Evolutionary conservation across 345 rosid species (phyloP).

Genomic region (Erysimum cheiranthoides): DNA sequence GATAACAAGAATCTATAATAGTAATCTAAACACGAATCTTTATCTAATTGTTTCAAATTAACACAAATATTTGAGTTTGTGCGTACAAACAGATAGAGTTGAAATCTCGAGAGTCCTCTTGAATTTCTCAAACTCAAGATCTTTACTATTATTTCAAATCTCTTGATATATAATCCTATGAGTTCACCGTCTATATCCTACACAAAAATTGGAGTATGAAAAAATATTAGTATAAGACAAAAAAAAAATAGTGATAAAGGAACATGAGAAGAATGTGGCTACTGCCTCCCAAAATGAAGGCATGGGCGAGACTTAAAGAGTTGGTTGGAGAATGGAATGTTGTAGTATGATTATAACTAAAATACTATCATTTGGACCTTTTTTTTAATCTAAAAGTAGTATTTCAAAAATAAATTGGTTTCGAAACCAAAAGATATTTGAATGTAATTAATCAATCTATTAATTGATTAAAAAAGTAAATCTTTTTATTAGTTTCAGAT

Average conservation of each 20-base stretch:
- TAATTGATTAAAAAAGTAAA: too few species aligned
- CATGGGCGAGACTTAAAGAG: conserved; percentile 26
- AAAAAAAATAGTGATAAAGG: background rate
- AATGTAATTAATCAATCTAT: too few species aligned
- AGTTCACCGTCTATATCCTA: too few species aligned
- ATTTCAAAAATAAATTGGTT: too few species aligned
- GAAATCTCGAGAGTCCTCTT: background rate
- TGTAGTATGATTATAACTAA: background rate
- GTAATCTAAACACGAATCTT: background rate
- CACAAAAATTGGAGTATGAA: background rate
- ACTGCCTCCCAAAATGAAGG: conserved; percentile 30
- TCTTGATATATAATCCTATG: too few species aligned
- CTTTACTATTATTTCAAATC: too few species aligned
- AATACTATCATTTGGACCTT: too few species aligned
- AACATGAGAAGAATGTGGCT: conserved; percentile 24
- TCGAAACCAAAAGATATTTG: too few species aligned
- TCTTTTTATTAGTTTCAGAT: too few species aligned
- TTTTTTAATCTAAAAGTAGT: too few species aligned
- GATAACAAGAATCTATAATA: background rate
- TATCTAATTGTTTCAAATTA: background rate
- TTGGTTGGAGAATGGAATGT: conserved; percentile 34
- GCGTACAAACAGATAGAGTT: background rate
- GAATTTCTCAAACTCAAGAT: background rate
- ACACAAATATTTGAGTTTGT: background rate
- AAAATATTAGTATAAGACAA: background rate